A percentile compares a stretch with the other conserved stretches of the same genome.
phyloP scores from a whole-genome alignment of 352 stramenopile species.

The Paralagenidium karlingii region DNA sequence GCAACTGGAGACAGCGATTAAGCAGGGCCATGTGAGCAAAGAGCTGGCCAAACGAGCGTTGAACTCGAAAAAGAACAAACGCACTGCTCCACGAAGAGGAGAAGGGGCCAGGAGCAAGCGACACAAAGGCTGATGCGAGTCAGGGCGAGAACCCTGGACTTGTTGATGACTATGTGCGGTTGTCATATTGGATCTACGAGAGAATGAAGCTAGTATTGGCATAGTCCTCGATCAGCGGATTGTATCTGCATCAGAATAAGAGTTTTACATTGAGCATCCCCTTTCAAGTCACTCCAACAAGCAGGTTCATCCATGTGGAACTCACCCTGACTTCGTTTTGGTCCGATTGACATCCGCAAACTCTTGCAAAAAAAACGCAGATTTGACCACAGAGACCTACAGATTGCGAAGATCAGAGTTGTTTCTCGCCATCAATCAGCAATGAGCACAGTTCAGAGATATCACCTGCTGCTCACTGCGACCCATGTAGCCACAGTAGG shows the following conservation, averaged over 20 bases:
- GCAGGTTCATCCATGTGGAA: background rate
- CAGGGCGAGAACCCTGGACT: too few species aligned
- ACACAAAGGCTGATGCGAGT: background rate
- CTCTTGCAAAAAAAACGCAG: conserved; percentile 56
- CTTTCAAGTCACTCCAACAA: background rate
- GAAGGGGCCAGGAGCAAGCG: background rate
- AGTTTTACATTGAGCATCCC: background rate
- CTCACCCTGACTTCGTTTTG: conserved; percentile 67
- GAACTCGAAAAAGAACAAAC: too few species aligned
- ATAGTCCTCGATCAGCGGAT: conserved; percentile 83
- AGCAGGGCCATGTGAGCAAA: too few species aligned
- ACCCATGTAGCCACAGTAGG: conserved; percentile 58
- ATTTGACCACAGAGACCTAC: conserved; percentile 78
- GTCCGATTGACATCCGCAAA: conserved; percentile 70
- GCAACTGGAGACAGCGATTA: too few species aligned
- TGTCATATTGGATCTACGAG: conserved; percentile 29
- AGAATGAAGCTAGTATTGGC: conserved; percentile 85
- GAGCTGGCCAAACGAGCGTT: too few species aligned
- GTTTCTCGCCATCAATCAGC: background rate
- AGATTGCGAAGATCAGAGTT: background rate
- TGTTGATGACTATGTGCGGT: conserved; percentile 5
- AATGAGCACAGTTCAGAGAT: background rate
- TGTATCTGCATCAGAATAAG: conserved; percentile 43
- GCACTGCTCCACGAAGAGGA: too few species aligned
- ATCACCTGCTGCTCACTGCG: conserved; percentile 27